Evolutionary conservation across 1,284 basidiomycete genomes (phyloP).

Genomic region (Cryptococcus maquisensis): DNA sequence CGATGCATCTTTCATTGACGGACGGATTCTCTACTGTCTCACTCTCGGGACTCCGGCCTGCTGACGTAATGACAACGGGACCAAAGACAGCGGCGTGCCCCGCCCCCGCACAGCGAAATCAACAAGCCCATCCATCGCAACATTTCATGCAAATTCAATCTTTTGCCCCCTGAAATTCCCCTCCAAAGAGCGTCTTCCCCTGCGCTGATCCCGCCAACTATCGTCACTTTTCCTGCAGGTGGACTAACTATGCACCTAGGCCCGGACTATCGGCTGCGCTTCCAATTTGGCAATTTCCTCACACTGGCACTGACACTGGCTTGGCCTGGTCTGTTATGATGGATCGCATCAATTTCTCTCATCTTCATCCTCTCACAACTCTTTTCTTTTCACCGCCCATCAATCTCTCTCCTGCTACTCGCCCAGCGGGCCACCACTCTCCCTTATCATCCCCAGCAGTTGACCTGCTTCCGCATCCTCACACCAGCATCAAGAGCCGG

Average conservation of each 20-base stretch:
- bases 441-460: conserved; percentile 5
- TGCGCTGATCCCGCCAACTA: not conserved
- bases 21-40: too few species aligned
- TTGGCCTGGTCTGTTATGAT: not conserved
- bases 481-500: conserved; percentile 1
- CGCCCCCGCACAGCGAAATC: too few species aligned
- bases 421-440: conserved; percentile 8
- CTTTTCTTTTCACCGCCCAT: not conserved
- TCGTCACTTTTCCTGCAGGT: not conserved
- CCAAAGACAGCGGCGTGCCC: too few species aligned
- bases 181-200: not conserved
- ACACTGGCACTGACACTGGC: not conserved
- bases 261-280: not conserved
- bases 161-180: not conserved
- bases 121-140: not conserved
- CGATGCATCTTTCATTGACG: too few species aligned
- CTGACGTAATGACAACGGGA: too few species aligned
- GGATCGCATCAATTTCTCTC: not conserved
- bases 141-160: not conserved
- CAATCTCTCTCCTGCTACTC: not conserved
- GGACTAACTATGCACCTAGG: not conserved
- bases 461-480: conserved; percentile 8
- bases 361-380: not conserved
- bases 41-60: too few species aligned
- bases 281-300: not conserved